Conservation (phyloP, 805 yeast genomes). For the Lachancea sp. region DNA sequence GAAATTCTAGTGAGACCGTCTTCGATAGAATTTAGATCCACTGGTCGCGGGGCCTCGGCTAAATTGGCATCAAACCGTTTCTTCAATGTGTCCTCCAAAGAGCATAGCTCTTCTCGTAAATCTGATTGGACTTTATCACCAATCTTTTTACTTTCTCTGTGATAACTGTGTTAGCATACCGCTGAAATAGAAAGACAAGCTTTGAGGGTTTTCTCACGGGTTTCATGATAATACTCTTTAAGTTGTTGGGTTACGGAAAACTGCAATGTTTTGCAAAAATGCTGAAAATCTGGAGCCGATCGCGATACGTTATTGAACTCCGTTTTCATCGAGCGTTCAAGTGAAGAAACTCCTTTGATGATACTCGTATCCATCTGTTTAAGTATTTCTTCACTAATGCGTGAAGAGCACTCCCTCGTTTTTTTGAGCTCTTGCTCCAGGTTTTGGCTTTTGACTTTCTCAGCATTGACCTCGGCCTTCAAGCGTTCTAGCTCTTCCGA, state of each 20-base stretch:
- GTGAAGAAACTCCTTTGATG: background rate
- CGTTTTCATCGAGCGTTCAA: background rate
- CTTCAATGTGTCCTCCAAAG: conserved; percentile 7
- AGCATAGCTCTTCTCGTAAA: background rate
- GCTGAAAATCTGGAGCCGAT: background rate
- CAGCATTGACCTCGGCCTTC: conserved; percentile 38
- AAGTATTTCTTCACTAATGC: background rate
- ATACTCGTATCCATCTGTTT: background rate
- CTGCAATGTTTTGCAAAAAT: background rate
- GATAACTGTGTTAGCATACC: conserved; percentile 1
- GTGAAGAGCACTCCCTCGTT: conserved; percentile 1
- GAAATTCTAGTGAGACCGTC: background rate
- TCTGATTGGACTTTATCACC: conserved; percentile 1
- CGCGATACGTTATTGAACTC: background rate
- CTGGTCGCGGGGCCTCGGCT: background rate
- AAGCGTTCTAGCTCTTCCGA: conserved; percentile 33
- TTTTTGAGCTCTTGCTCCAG: conserved; percentile 16
- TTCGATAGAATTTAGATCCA: conserved; percentile 2
- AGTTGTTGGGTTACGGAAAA: background rate
- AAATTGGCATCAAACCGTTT: conserved; percentile 6
- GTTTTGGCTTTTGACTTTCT: conserved; percentile 34
- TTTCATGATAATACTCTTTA: conserved; percentile 1
- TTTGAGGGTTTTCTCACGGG: background rate
- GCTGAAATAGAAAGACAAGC: background rate
- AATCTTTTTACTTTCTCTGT: conserved; percentile 1